Conservation (phyloP, 2,329 filamentous ascomycete species). For the Ustilaginoidea virens region DNA sequence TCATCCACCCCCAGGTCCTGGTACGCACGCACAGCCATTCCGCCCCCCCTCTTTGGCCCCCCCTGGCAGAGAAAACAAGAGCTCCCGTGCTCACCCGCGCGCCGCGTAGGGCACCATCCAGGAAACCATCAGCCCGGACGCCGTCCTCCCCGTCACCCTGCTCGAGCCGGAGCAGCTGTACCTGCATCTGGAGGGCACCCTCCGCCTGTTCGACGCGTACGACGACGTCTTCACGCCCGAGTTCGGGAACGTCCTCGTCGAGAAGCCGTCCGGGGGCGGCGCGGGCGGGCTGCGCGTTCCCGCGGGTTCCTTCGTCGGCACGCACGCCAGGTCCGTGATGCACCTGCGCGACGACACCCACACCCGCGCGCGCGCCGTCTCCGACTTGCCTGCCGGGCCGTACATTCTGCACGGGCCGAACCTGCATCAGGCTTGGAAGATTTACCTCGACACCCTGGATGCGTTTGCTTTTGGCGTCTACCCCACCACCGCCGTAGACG, state of each 20-base stretch:
- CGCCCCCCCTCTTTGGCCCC: background rate
- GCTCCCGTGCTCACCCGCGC: no score
- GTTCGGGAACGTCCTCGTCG: constrained; percentile 22
- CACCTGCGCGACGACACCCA: constrained; percentile 9
- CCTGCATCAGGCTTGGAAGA: constrained; percentile 23
- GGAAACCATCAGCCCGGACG: constrained; percentile 24
- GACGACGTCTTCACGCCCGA: constrained; percentile 25
- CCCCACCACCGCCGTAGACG: no score
- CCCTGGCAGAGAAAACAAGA: no score
- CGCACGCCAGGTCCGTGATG: constrained; percentile 1
- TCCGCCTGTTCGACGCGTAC: constrained; percentile 16
- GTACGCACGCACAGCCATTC: constrained; percentile 8
- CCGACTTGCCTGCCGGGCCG: constrained; percentile 20
- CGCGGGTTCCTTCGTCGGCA: background rate
- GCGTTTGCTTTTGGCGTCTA: constrained; percentile 23
- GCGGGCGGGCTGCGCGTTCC: constrained; percentile 6
- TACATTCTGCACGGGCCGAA: constrained; percentile 26
- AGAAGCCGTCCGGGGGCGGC: constrained; percentile 18
- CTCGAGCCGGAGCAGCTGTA: constrained; percentile 22
- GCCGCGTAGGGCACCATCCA: constrained; percentile 21
- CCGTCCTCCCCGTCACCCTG: constrained; percentile 23
- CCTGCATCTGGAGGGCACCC: constrained; percentile 17
- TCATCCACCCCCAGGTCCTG: constrained; percentile 23
- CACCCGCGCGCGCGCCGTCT: constrained; percentile 6
- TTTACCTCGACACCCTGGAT: constrained; percentile 22